A percentile compares a stretch with the other conserved stretches of the same genome.
These are phyloP conservation scores for Cyclotella baltica DNA, from an alignment of 108 stramenopile species.

Conservation along the genomic window DNA sequence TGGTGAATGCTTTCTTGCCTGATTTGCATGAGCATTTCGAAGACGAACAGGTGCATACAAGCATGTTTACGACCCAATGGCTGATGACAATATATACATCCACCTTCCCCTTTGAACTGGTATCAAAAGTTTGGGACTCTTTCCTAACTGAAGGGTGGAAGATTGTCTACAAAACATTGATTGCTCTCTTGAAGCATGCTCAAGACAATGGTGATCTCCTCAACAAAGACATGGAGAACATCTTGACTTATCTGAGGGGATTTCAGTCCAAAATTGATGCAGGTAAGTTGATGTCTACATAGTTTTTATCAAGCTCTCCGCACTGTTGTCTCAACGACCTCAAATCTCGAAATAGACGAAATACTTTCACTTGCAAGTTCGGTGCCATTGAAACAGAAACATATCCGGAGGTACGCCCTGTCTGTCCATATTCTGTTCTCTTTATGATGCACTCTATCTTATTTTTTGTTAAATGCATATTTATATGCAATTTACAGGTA, in stretches of 20 bases:
- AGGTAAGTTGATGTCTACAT: no score
- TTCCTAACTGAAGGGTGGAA: slow-evolving; percentile 94
- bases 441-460: no score
- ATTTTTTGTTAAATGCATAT: no score
- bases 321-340: no score
- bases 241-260: slow-evolving; percentile 73
- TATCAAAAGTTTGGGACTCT: slow-evolving; percentile 93
- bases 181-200: slow-evolving; percentile 83
- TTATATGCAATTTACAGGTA: no score
- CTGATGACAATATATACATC: slow-evolving; percentile 93
- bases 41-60: slow-evolving; percentile 83
- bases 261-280: slow-evolving; percentile 72
- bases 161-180: slow-evolving; percentile 91
- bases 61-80: slow-evolving; percentile 99
- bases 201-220: slow-evolving; percentile 53
- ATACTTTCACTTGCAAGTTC: slow-evolving; percentile 68
- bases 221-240: slow-evolving; percentile 73
- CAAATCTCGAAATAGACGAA: no score
- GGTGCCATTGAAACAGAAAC: slow-evolving; percentile 70
- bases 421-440: no score
- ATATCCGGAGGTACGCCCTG: slow-evolving; percentile 79
- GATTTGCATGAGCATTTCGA: slow-evolving; percentile 82
- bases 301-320: no score
- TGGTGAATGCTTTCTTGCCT: slow-evolving; percentile 83
- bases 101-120: slow-evolving; percentile 94